phyloP scores from a whole-genome alignment of 202 grass and related monocot species.

The Digitaria exilis region DNA sequence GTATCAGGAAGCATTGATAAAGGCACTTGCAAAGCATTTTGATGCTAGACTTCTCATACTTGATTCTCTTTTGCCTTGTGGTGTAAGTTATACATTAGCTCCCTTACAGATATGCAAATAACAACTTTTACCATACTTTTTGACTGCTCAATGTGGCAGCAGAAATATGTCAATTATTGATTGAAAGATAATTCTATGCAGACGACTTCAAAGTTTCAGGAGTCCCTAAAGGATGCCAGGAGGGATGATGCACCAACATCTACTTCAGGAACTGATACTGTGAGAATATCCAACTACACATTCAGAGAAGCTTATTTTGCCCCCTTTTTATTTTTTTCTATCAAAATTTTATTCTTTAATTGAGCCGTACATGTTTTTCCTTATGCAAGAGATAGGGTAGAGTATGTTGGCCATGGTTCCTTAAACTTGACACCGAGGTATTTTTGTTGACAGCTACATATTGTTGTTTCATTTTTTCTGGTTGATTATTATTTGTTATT shows the following conservation, averaged over 20 bases:
- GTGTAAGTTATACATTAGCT: no score
- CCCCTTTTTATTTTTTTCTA: neutral
- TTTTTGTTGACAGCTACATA: neutral
- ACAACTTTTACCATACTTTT: no score
- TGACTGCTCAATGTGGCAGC: neutral
- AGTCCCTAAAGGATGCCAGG: conserved; percentile 38
- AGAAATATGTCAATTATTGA: neutral
- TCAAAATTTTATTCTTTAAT: conserved; percentile 4
- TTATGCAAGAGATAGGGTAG: conserved; percentile 62
- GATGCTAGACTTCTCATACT: conserved; percentile 59
- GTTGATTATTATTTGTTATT: neutral
- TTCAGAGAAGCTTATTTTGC: conserved; percentile 62
- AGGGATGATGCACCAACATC: conserved; percentile 36
- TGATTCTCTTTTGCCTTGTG: conserved; percentile 60
- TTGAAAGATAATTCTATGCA: conserved; percentile 37
- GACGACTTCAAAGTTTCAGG: conserved; percentile 44
- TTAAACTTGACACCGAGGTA: conserved; percentile 38
- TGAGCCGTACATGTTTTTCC: neutral
- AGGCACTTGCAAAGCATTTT: conserved; percentile 61
- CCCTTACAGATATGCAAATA: no score
- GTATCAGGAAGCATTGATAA: conserved; percentile 77
- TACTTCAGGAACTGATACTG: conserved; percentile 57
- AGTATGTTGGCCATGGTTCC: conserved; percentile 44
- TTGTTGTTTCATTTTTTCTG: neutral
- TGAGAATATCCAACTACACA: conserved; percentile 53